Percentiles rank a stretch among this genome's conserved stretches.
Evolutionary conservation across 331 rosid genomes (phyloP).

Genomic region (Acacia pycnantha): DNA sequence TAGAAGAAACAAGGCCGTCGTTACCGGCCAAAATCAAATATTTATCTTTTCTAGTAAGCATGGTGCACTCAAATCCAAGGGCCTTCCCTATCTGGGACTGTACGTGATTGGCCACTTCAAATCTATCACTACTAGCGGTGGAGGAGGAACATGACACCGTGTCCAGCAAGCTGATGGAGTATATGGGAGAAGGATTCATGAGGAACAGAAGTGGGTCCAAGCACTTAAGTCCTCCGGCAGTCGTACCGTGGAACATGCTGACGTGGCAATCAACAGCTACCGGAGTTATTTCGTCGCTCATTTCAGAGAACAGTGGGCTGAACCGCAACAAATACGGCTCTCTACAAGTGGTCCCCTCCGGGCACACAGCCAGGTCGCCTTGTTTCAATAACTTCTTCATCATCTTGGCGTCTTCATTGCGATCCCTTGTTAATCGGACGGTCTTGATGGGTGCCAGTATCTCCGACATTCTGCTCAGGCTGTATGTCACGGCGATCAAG

Average conservation of each 20-base stretch:
- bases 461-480: constrained; percentile 78
- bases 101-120: constrained; percentile 61
- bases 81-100: constrained; percentile 54
- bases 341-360: constrained; percentile 92
- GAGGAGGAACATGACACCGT: constrained; percentile 24
- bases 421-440: constrained; percentile 65
- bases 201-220: constrained; percentile 75
- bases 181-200: constrained; percentile 66
- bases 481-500: constrained; percentile 64
- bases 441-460: constrained; percentile 71
- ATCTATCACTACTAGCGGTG: not conserved
- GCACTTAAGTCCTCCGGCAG: constrained; percentile 80
- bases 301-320: constrained; percentile 75
- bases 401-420: constrained; percentile 46
- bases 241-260: constrained; percentile 80
- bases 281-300: constrained; percentile 51
- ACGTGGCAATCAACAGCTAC: constrained; percentile 61
- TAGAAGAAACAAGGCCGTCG: constrained; percentile 52
- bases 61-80: constrained; percentile 65
- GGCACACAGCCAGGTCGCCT: constrained; percentile 77
- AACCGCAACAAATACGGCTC: constrained; percentile 78
- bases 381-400: constrained; percentile 43
- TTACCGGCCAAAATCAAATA: constrained; percentile 81
- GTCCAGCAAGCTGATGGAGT: constrained; percentile 42
- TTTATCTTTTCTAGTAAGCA: constrained; percentile 72